Evolutionary conservation across 768 basidiomycete species (phyloP), one percentile per base, ranked within the genome.

Genomic region (Favolaschia claudopus): DNA sequence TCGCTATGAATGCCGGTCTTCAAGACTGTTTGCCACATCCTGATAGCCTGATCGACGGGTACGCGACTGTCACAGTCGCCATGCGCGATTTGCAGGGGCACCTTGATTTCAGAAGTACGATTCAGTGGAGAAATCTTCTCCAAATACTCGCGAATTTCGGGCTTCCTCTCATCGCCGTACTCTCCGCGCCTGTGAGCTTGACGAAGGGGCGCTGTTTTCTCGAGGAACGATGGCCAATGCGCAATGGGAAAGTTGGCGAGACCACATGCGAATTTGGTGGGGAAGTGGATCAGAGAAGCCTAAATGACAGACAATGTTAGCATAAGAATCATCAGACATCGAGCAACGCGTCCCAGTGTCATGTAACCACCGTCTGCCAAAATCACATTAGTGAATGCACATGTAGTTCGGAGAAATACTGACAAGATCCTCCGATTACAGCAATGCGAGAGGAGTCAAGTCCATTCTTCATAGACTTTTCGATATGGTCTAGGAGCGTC

Each of bases 351-450:
- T 44, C 68, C 75, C 40, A 74, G 75, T 28, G 70, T 71, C 76
- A 77, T 76, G 51, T 76, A 76, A 22, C 75, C 76, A 12, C 75
- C 77, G 44, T 76, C 72, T 77, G 36, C 8, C 3, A n/a, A n/a
- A 22, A 39, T 15, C 38, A 22, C 38, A 22, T 28, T n/a, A n/a
- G n/a, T n/a, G n/a, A n/a, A n/a, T n/a, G n/a, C 15, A 38, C 13
- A 37, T 20, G 29, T 19, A 19, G 19, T 24, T 33, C 7, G 15
- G 12, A 17, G 29, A 14, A 4, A 31, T 40, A 70, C 61, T 55
- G 44, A 78, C 78, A 79, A 29, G 79, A 79, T 46, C 75, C 76
- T 24, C 77, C 79, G 53, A 74, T 73, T 46, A 80, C 77, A 22
- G 78, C 78, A 37, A 80, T 75, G n/a, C 72, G 72, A 15, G 67